A percentile compares a stretch with the other conserved stretches of the same genome.
phyloP scores from a whole-genome alignment of 345 rosid genomes.

The Corchorus olitorius region DNA sequence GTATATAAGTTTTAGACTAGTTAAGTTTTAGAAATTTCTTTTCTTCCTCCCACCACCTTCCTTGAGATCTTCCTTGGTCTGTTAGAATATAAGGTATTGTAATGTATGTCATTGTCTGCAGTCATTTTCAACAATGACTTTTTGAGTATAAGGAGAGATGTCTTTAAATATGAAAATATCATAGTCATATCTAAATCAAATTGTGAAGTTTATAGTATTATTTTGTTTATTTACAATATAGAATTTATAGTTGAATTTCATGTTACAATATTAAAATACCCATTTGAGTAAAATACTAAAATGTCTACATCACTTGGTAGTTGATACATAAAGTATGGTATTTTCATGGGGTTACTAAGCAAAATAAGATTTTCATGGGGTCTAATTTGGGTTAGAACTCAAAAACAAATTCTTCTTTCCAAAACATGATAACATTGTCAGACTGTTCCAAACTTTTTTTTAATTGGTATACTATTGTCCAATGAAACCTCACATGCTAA shows the following conservation, averaged over 20 bases:
- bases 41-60: too few relatives aligned
- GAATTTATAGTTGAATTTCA: not conserved
- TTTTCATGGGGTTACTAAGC: not conserved
- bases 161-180: not conserved
- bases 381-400: not conserved
- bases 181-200: not conserved
- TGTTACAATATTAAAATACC: not conserved
- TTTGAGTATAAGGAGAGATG: not conserved
- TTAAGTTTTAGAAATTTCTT: not conserved
- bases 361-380: not conserved
- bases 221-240: not conserved
- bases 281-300: not conserved
- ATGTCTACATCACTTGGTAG: not conserved
- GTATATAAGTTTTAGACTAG: not conserved
- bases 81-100: not conserved
- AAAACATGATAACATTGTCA: not conserved
- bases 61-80: not conserved
- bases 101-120: not conserved
- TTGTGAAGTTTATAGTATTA: not conserved
- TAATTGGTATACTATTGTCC: not conserved
- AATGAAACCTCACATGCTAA: constrained; percentile 18
- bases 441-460: not conserved
- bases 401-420: not conserved
- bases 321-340: not conserved
- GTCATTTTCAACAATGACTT: not conserved